A percentile compares a stretch with the other conserved stretches of the same genome.
phyloP scores from a whole-genome alignment of 1,284 basidiomycete species.

The Kalmanozyma brasiliensis region DNA sequence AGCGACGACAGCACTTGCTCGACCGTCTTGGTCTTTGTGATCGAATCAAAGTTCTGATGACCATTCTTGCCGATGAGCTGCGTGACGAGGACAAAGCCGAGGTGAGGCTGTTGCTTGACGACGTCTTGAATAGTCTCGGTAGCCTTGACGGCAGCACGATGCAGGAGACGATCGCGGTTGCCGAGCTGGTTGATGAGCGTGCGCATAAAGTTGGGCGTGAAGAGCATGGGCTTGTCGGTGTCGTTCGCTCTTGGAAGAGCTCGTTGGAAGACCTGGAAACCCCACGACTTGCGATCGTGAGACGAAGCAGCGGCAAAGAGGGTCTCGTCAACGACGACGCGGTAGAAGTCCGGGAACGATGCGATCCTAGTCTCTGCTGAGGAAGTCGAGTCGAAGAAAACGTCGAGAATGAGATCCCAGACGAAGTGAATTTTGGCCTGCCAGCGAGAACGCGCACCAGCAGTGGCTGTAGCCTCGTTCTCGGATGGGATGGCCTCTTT shows the following conservation, averaged over 20 bases:
- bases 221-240: conserved; percentile 82
- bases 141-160: conserved; percentile 77
- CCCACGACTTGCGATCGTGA: conserved; percentile 91
- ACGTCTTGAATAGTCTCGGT: conserved; percentile 78
- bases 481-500: conserved; percentile 72
- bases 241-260: conserved; percentile 78
- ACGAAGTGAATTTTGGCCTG: conserved; percentile 91
- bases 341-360: conserved; percentile 89
- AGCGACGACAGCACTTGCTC: conserved; percentile 84
- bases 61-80: conserved; percentile 88
- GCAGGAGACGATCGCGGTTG: conserved; percentile 84
- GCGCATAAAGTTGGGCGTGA: conserved; percentile 95
- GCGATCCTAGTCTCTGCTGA: conserved; percentile 70
- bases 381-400: conserved; percentile 72
- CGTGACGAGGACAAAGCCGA: conserved; percentile 85
- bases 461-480: conserved; percentile 71
- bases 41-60: conserved; percentile 85
- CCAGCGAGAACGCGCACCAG: conserved; percentile 72
- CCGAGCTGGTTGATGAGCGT: conserved; percentile 96
- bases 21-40: conserved; percentile 92
- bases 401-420: conserved; percentile 85
- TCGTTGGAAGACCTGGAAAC: conserved; percentile 89
- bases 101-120: conserved; percentile 79
- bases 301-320: conserved; percentile 86
- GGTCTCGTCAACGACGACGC: conserved; percentile 89